Conservation (phyloP, 2,329 filamentous ascomycete genomes). For the Diaporthe sp. region DNA sequence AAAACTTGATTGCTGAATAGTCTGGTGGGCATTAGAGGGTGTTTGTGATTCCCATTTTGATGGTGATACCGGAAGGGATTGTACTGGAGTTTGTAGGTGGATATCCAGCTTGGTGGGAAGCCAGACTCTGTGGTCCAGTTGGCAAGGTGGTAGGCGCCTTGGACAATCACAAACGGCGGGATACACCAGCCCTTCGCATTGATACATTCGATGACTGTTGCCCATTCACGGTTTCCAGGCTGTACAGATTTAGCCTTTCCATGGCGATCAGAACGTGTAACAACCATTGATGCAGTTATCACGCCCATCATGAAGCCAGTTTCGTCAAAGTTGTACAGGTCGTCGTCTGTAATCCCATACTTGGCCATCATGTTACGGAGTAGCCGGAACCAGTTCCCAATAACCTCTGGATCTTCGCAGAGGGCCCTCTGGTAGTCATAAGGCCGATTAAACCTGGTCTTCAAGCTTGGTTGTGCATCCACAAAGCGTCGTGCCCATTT, state of each 20-base stretch:
- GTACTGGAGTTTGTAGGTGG: neutral
- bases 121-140: no score
- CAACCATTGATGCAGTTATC: neutral
- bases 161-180: no score
- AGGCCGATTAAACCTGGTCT: no score
- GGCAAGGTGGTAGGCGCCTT: no score
- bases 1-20: neutral
- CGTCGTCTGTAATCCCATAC: neutral
- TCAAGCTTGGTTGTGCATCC: no score
- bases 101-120: neutral
- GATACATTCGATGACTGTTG: no score
- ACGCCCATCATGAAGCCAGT: neutral
- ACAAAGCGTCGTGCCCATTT: neutral
- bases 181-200: no score
- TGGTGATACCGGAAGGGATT: neutral
- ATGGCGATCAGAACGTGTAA: neutral
- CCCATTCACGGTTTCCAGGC: no score
- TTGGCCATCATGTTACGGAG: neutral
- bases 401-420: no score
- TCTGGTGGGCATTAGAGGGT: neutral
- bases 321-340: neutral
- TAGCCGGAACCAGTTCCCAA: neutral
- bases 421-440: no score
- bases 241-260: neutral
- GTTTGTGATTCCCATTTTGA: neutral